Evolutionary conservation across 495 filamentous ascomycete species (phyloP).

Genomic region (Halenospora varia): DNA sequence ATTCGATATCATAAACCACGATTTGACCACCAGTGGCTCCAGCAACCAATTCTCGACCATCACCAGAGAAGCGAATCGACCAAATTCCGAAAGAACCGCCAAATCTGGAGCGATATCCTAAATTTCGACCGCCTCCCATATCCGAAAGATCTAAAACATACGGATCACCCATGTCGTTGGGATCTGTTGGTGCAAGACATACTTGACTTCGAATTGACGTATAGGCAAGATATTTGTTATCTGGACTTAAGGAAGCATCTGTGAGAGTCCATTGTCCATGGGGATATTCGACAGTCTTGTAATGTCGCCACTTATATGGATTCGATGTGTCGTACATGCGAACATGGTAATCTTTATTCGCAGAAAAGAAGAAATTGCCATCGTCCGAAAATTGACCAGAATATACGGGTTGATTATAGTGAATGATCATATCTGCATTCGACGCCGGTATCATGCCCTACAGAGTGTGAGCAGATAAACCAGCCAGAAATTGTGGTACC

Average conservation of each 20-base stretch:
- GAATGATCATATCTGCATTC: conserved; percentile 79
- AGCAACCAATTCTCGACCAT: conserved; percentile 87
- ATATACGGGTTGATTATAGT: conserved; percentile 81
- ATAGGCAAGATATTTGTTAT: conserved; percentile 88
- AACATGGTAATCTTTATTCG: conserved; percentile 86
- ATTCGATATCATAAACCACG: conserved; percentile 92
- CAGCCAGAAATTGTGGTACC: conserved; percentile 6
- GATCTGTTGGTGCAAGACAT: conserved; percentile 82
- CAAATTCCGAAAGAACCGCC: conserved; percentile 59
- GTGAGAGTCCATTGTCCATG: conserved; percentile 94
- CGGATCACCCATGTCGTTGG: conserved; percentile 72
- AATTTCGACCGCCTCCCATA: conserved; percentile 36
- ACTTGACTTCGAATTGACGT: conserved; percentile 69
- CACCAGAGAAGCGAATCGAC: conserved; percentile 89
- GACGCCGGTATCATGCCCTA: conserved; percentile 65
- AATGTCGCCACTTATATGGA: conserved; percentile 91
- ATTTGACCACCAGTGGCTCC: conserved; percentile 77
- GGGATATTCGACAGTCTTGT: conserved; percentile 85
- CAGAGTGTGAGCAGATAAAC: conserved; percentile 10
- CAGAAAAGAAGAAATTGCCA: conserved; percentile 97
- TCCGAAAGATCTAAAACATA: conserved; percentile 69
- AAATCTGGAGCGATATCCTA: conserved; percentile 19
- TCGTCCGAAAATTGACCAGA: conserved; percentile 96
- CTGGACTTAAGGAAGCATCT: conserved; percentile 86
- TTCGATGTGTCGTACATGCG: conserved; percentile 98